These are phyloP conservation scores for Neoscytalidium dimidiatum DNA, from an alignment of 2,329 filamentous ascomycete species.

Conservation along the genomic window DNA sequence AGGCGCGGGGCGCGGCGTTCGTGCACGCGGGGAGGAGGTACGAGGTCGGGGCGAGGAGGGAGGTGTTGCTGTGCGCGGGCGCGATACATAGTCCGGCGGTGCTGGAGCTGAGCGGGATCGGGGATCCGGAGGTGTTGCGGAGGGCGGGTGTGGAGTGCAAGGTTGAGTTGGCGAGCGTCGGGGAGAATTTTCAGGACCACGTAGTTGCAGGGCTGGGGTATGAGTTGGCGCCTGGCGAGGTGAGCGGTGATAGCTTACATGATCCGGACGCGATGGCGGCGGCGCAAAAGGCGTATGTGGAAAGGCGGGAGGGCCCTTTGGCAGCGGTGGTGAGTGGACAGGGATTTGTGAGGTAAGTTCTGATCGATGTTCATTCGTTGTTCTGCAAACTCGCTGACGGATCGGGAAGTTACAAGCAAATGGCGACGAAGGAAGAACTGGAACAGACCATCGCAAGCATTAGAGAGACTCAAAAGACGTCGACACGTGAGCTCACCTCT, in stretches of 20 bases:
- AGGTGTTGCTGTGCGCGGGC: constrained; percentile 23
- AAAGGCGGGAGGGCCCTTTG: neutral
- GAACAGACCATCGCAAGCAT: constrained; percentile 14
- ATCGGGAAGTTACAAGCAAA: constrained; percentile 12
- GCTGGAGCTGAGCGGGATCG: constrained; percentile 32
- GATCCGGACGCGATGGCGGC: constrained; percentile 2
- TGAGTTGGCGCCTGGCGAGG: neutral
- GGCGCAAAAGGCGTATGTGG: constrained; percentile 9
- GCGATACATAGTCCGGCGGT: constrained; percentile 24
- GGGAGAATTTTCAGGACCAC: constrained; percentile 39
- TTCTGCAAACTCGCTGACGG: neutral
- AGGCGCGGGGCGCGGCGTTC: neutral
- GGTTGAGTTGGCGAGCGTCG: constrained; percentile 33
- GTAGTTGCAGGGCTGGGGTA: constrained; percentile 24
- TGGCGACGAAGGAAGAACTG: neutral
- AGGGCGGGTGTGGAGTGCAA: constrained; percentile 31
- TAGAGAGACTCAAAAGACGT: neutral
- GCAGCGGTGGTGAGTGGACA: constrained; percentile 11
- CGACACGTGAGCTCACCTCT: neutral
- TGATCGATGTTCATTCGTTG: neutral
- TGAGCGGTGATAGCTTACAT: neutral
- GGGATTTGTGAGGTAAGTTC: constrained; percentile 13
- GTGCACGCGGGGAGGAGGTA: neutral
- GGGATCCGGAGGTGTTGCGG: constrained; percentile 23
- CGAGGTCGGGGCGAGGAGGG: constrained; percentile 30